These are phyloP conservation scores for Penicillium sp. DNA, from an alignment of 2,329 filamentous ascomycete genomes.

Conservation along the genomic window DNA sequence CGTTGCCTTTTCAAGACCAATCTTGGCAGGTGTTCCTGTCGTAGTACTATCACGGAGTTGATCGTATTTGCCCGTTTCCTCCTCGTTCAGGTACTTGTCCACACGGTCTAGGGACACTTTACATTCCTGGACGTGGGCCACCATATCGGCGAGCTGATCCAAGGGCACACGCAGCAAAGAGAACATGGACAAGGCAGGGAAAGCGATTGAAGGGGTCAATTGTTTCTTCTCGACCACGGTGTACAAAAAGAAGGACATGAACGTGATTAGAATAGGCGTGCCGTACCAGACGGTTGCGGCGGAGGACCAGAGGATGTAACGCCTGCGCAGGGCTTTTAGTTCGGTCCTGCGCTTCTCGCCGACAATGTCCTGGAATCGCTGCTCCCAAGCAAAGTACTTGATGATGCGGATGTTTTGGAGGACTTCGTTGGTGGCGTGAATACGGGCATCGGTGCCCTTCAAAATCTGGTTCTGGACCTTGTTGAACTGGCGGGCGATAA, in stretches of 20 bases:
- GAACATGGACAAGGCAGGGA: constrained; percentile 94
- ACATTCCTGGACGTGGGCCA: constrained; percentile 95
- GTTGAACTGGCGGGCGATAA: constrained; percentile 81
- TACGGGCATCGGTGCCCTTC: constrained; percentile 89
- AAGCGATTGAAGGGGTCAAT: constrained; percentile 86
- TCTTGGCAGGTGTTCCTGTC: constrained; percentile 67
- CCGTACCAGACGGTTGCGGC: constrained; percentile 97
- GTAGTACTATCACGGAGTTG: constrained; percentile 75
- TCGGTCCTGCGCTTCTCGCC: constrained; percentile 84
- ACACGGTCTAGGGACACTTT: constrained; percentile 97
- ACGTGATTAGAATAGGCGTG: constrained; percentile 90
- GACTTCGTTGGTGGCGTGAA: constrained; percentile 95
- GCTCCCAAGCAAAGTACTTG: constrained; percentile 99
- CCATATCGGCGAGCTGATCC: constrained; percentile 97
- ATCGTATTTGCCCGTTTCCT: constrained; percentile 92
- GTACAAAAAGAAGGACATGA: constrained; percentile 93
- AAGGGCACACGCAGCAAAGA: constrained; percentile 88
- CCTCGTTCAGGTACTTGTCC: constrained; percentile 87
- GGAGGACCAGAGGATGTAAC: constrained; percentile 87
- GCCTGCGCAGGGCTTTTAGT: constrained; percentile 71
- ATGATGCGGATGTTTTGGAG: constrained; percentile 97
- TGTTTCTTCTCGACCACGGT: constrained; percentile 86
- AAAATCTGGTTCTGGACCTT: constrained; percentile 87
- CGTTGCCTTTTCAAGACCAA: constrained; percentile 81
- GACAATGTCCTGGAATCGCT: constrained; percentile 80